A percentile compares a stretch with the other conserved stretches of the same genome.
phyloP scores from a whole-genome alignment of 306 rosid species.

The Sindora glabra region DNA sequence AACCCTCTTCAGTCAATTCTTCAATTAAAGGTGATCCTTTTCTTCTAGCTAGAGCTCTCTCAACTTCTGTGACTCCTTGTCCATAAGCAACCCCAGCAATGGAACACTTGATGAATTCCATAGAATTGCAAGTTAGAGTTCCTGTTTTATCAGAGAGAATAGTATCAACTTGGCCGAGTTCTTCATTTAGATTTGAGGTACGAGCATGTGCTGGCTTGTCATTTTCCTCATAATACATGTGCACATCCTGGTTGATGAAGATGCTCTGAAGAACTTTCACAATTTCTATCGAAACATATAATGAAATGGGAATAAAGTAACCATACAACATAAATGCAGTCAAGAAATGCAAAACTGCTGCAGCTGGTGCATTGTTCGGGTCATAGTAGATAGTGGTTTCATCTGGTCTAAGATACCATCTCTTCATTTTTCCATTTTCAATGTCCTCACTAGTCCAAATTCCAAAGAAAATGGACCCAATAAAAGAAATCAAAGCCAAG shows the following conservation, averaged over 20 bases:
- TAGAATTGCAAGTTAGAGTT: conserved; percentile 93
- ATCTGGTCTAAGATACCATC: conserved; percentile 96
- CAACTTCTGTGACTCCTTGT: conserved; percentile 82
- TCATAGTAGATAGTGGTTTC: conserved; percentile 52
- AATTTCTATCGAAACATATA: conserved; percentile 91
- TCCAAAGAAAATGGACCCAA: conserved; percentile 75
- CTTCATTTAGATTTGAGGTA: conserved; percentile 95
- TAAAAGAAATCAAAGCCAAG: conserved; percentile 52
- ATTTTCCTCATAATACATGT: conserved; percentile 81
- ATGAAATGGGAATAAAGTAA: conserved; percentile 89
- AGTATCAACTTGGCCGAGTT: conserved; percentile 97
- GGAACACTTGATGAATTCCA: conserved; percentile 97
- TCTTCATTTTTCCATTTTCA: conserved; percentile 50
- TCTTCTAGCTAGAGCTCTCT: conserved; percentile 69
- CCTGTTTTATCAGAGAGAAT: conserved; percentile 96
- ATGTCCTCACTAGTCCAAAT: conserved; percentile 50
- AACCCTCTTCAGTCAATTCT: conserved; percentile 22
- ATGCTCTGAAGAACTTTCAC: conserved; percentile 87
- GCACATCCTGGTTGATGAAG: conserved; percentile 80
- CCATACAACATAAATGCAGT: conserved; percentile 84
- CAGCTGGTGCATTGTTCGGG: conserved; percentile 52
- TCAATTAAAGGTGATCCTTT: conserved; percentile 33
- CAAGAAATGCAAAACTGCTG: conserved; percentile 74
- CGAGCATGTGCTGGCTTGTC: conserved; percentile 92
- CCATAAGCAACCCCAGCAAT: conserved; percentile 85